Evolutionary conservation across 2,329 filamentous ascomycete species (phyloP).

Genomic region (Fusarium denticulatum): DNA sequence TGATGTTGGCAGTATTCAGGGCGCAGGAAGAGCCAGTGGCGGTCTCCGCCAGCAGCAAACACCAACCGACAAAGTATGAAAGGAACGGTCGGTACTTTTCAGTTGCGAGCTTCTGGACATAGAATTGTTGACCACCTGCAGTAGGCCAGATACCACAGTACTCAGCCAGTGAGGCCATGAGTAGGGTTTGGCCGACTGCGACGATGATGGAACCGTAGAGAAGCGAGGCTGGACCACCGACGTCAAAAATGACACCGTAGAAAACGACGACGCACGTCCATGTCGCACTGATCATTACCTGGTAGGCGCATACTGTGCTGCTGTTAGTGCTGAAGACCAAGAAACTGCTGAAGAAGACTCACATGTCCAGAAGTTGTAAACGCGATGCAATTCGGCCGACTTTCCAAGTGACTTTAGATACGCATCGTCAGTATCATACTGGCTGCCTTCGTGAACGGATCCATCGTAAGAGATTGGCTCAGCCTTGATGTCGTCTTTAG

Average conservation of each 20-base stretch:
- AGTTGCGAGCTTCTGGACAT: background rate
- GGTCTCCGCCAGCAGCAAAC: constrained; percentile 3
- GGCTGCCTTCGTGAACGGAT: background rate
- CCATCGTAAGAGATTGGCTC: background rate
- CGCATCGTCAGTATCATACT: background rate
- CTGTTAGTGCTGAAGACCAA: background rate
- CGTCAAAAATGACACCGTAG: constrained; percentile 14
- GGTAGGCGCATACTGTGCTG: constrained; percentile 14
- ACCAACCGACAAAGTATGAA: constrained; percentile 16
- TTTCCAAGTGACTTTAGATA: constrained; percentile 15
- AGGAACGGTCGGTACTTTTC: background rate
- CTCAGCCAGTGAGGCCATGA: constrained; percentile 22
- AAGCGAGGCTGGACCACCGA: constrained; percentile 6
- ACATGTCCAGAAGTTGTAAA: constrained; percentile 25
- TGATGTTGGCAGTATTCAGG: constrained; percentile 16
- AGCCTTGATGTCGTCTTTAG: background rate
- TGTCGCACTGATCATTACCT: constrained; percentile 22
- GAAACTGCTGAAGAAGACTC: background rate
- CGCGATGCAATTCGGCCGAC: constrained; percentile 3
- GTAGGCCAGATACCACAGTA: constrained; percentile 15
- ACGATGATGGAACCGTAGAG: constrained; percentile 23
- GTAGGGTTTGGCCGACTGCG: constrained; percentile 1
- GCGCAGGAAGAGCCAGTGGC: constrained; percentile 4
- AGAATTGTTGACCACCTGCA: constrained; percentile 12
- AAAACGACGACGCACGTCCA: constrained; percentile 24